Base-by-base conservation (phyloP, 2,329 filamentous ascomycete genomes). In the Cylindrodendrum hubeiense region DNA sequence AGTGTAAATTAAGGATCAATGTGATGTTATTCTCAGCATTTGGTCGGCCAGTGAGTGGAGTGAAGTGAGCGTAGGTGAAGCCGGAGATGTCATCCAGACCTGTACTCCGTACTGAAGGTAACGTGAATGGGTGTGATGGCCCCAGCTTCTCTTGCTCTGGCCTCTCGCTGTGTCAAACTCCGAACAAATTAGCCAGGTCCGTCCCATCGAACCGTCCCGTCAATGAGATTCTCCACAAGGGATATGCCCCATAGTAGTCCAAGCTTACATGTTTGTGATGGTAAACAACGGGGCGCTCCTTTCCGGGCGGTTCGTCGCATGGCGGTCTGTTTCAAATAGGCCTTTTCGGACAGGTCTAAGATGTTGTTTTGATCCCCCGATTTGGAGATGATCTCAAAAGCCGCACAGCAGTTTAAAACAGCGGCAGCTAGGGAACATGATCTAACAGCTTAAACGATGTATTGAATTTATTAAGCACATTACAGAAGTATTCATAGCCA, bases 1-100 rank as follows among this genome's bases (percentile, higher is more conserved):
- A 55, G 59, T 70, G 72, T 74, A 72, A 68, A 74, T 60, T 72
- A 67, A 66, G 67, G 60, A 68, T 63, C 58, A 73, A 74, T 72
- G 58, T 62, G 69, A 73, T 65, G 50, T 57, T 69, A 56, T 67
- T 69, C 68, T 63, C 60, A 57, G 52, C 34, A n/a, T 28, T 13
- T n/a, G 17, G 24, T 30, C 7, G n/a, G n/a, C n/a, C 17, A 7
- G 15, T 19, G 15, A 7, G n/a, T 30, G 19, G 26, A 28, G 15
- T 24, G 7, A 6, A 30, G 46, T 30, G 26, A 19, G 12, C 3
- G 15, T 9, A 10, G 24, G 3, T 22, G 22, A 12, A 4, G n/a
- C 7, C 17, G 24, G 12, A 19, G 17, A 5, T 47, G 21, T 10
- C 26, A 30, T 30, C 28, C 28, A n/a, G n/a, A n/a, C n/a, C n/a